Base-by-base conservation (phyloP, 1,284 basidiomycete species). In the Trichosporon sp. region DNA sequence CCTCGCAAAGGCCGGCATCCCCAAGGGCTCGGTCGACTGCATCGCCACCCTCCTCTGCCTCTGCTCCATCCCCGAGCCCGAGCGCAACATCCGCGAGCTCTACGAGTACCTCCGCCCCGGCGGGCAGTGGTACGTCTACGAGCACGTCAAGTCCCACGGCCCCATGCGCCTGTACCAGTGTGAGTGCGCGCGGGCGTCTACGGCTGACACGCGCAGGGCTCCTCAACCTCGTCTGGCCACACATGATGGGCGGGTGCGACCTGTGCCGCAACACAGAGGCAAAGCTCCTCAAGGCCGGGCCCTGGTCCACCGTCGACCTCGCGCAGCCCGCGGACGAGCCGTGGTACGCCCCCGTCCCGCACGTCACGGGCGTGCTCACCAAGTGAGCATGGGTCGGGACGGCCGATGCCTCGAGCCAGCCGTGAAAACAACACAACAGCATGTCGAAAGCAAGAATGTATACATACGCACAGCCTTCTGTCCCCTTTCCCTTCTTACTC, bases 41-140 rank as follows among this genome's bases (percentile, higher is more conserved):
- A 69, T 72, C 32, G 71, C 63, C 15, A 72, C 69, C 8, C 38
- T 72, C 13, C 63, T 72, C 32, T 70, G 69, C 32, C 65, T 72
- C 12, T 72, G 71, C 67, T 67, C 62, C 42, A 72, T 72, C 32
- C 71, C 71, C 5, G 69, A 72, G 8, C 71, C 65, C 2, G 67
- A 68, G 32, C 64, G 65, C 63, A 72, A 72, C 63, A 63, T 72
- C 47, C 56, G 60, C 38, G 71, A 68, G 67, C 69, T 72, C 15
- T 72, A 72, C 69, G 23, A 29, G n/a, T 72, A 72, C 38, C 71
- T 72, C 67, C 70, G 70, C 31, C 71, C 71, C 23, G 69, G 71
- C 1, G 71, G 71, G 6, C 53, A 42, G 21, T 72, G 71, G 71
- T 72, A 56, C 38, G 69, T 72, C 44, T 72, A 72, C 60, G 71